These are phyloP conservation scores for Baorangia bicolor DNA, from an alignment of 768 basidiomycete species.

Conservation along the genomic window DNA sequence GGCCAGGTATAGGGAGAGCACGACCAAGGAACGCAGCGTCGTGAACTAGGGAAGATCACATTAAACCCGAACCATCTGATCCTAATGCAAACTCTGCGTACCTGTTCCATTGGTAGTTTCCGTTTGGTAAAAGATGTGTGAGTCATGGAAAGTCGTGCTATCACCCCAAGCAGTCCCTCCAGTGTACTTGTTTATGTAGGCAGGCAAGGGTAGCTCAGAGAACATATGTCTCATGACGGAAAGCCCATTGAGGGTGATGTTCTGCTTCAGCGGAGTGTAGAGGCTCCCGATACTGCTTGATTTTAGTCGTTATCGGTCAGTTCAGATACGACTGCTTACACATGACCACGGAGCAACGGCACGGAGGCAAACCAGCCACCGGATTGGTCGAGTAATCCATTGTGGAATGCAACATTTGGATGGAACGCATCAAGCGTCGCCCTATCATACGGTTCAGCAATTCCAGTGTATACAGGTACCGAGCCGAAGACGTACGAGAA, in stretches of 20 bases:
- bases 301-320: neutral
- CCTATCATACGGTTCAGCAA: neutral
- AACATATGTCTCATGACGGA: conserved; percentile 11
- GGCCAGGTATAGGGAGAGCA: conserved; percentile 1
- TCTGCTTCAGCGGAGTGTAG: neutral
- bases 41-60: conserved; percentile 1
- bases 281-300: conserved; percentile 4
- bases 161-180: conserved; percentile 11
- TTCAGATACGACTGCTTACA: conserved; percentile 1
- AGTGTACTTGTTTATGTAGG: conserved; percentile 7
- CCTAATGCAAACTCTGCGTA: neutral
- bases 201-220: conserved; percentile 1
- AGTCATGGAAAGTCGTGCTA: conserved; percentile 10
- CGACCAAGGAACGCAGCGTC: conserved; percentile 16
- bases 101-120: conserved; percentile 11
- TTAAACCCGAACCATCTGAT: too few species aligned
- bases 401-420: conserved; percentile 11
- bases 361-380: conserved; percentile 12
- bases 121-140: conserved; percentile 13
- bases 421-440: conserved; percentile 11
- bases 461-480: neutral
- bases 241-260: conserved; percentile 5
- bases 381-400: conserved; percentile 11
- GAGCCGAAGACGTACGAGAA: conserved; percentile 7
- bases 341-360: conserved; percentile 11